Evolutionary conservation across 495 filamentous ascomycete species (phyloP).

Genomic region (Barbatosphaeria neglecta): DNA sequence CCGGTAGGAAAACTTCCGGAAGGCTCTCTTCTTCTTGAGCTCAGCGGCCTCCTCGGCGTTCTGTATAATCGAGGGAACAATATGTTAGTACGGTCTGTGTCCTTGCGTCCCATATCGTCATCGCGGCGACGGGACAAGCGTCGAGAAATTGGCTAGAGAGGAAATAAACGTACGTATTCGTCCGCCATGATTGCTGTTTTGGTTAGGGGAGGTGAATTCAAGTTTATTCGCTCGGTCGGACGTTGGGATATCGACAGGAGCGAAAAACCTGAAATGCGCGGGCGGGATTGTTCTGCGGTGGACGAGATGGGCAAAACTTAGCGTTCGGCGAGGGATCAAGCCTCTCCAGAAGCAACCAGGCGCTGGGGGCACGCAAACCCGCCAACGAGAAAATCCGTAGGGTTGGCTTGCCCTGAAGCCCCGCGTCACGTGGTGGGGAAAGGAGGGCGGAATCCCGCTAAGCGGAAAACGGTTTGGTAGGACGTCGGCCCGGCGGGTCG

Average conservation of each 20-base stretch:
- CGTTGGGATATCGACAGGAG: constrained; percentile 25
- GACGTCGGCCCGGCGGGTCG: no score
- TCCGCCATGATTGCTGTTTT: constrained; percentile 78
- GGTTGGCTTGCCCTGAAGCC: not conserved
- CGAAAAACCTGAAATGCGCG: constrained; percentile 22
- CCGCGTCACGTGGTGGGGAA: not conserved
- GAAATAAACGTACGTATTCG: constrained; percentile 69
- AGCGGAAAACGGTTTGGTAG: no score
- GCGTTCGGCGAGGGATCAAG: not conserved
- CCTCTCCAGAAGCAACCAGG: no score
- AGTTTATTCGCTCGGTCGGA: constrained; percentile 24
- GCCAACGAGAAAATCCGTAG: not conserved
- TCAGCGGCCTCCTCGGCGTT: constrained; percentile 94
- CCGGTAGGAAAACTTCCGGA: constrained; percentile 99
- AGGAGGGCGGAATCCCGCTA: no score
- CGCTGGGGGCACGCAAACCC: no score
- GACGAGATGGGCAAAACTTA: constrained; percentile 15
- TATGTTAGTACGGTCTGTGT: no score
- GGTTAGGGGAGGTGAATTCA: constrained; percentile 19
- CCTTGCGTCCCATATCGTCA: no score
- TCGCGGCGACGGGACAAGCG: no score
- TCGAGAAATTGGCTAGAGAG: constrained; percentile 1
- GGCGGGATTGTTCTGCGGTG: no score
- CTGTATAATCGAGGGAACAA: no score
- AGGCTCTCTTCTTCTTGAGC: constrained; percentile 98